Percentiles rank a stretch among this genome's conserved stretches.
Evolutionary conservation across 2,329 filamentous ascomycete genomes (phyloP).

Genomic region (Colletotrichum falcatum): DNA sequence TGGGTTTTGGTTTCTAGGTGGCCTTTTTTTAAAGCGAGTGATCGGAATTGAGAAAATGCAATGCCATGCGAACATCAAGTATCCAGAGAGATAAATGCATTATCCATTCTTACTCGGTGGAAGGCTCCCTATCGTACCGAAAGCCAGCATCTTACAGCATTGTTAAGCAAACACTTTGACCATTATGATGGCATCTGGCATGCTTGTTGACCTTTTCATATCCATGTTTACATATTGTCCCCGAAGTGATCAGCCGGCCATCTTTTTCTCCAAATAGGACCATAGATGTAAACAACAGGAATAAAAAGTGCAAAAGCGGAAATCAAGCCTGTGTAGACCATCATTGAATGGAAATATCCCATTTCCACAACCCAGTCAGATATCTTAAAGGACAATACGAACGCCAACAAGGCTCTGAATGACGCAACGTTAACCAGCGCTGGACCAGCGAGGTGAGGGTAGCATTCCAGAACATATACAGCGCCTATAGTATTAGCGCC

Average conservation of each 20-base stretch:
- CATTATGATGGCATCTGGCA: too few species aligned
- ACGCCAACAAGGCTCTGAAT: slow-evolving; percentile 47
- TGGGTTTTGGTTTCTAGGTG: neutral
- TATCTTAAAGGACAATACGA: slow-evolving; percentile 46
- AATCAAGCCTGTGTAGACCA: slow-evolving; percentile 49
- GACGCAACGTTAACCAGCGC: slow-evolving; percentile 50
- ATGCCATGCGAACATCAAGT: neutral
- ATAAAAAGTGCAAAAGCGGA: slow-evolving; percentile 47
- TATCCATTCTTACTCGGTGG: rapidly evolving
- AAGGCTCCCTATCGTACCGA: neutral
- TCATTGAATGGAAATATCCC: slow-evolving; percentile 46
- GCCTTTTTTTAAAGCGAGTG: neutral
- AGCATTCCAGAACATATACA: slow-evolving; percentile 50
- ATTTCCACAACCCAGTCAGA: slow-evolving; percentile 46
- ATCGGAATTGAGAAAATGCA: neutral
- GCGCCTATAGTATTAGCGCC: slow-evolving; percentile 46
- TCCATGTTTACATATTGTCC: slow-evolving; percentile 38
- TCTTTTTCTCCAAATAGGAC: slow-evolving; percentile 24
- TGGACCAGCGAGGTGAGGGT: slow-evolving; percentile 46
- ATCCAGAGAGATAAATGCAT: too few species aligned
- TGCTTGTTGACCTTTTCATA: neutral
- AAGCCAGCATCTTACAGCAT: neutral
- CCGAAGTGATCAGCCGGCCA: slow-evolving; percentile 29
- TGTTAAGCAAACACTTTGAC: neutral
- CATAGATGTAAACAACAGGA: slow-evolving; percentile 44